Conservation (phyloP, 202 grass and related monocot genomes). For the Schoenoplectus triqueter region DNA sequence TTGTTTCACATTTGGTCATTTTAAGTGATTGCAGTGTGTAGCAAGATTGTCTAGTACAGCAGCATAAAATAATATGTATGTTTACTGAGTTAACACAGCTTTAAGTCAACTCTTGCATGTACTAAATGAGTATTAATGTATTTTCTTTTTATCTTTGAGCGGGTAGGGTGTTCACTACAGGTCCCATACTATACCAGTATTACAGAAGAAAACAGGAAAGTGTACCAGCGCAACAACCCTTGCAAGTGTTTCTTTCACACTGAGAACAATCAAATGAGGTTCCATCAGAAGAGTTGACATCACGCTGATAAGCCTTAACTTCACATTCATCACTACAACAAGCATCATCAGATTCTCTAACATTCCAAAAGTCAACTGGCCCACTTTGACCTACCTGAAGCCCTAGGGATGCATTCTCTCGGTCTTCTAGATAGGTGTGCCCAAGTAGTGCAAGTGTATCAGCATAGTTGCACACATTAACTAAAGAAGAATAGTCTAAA, state of each 20-base stretch:
- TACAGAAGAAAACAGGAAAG: constrained; percentile 16
- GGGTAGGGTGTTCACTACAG: background rate
- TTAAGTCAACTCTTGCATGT: background rate
- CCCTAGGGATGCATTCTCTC: constrained; percentile 79
- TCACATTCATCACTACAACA: constrained; percentile 76
- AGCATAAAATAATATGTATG: background rate
- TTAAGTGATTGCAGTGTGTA: background rate
- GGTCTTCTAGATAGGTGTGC: constrained; percentile 82
- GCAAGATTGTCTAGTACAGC: background rate
- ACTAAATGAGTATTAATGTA: background rate
- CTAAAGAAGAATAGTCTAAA: constrained; percentile 76
- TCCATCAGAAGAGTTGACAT: constrained; percentile 50
- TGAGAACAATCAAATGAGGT: constrained; percentile 71
- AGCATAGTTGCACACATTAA: constrained; percentile 70
- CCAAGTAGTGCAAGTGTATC: constrained; percentile 85
- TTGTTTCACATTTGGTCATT: background rate
- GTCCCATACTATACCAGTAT: constrained; percentile 5
- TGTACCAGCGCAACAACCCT: constrained; percentile 81
- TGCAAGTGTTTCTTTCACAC: constrained; percentile 80
- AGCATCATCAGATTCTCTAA: constrained; percentile 71
- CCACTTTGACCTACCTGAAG: constrained; percentile 52
- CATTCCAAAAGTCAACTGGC: constrained; percentile 90
- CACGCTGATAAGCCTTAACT: constrained; percentile 55
- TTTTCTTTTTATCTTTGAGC: background rate
- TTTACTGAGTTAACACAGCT: background rate